Evolutionary conservation across 129 eudicot genomes (phyloP).

Genomic region (Cynara cardunculus): DNA sequence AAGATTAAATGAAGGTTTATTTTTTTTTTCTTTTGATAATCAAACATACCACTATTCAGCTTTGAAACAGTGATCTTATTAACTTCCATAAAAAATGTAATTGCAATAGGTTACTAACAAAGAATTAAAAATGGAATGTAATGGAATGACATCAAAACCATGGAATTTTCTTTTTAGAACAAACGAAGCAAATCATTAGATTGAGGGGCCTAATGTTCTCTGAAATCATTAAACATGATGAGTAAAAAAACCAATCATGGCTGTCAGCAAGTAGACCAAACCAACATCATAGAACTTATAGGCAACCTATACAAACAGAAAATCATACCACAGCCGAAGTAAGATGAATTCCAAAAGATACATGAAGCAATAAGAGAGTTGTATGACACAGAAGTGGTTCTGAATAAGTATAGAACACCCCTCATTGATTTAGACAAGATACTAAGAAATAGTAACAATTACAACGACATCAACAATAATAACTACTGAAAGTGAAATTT

Average conservation of each 20-base stretch:
- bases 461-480: not conserved
- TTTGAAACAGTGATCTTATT: not conserved
- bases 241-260: not conserved
- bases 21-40: not conserved
- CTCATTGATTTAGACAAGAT: not conserved
- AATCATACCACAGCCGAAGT: not conserved
- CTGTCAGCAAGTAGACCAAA: not conserved
- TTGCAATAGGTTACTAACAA: not conserved
- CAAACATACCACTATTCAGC: not conserved
- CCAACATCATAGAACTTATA: not conserved
- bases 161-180: not conserved
- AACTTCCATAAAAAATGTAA: not conserved
- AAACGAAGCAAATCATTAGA: not conserved
- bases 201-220: not conserved
- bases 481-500: not conserved
- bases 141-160: not conserved
- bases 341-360: not conserved
- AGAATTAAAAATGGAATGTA: not conserved
- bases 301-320: not conserved
- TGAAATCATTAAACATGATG: not conserved
- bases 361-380: not conserved
- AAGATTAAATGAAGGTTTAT: not conserved
- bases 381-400: not conserved
- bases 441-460: not conserved
- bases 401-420: not conserved